These are phyloP conservation scores for Chrysoporthe austroafricana DNA, from an alignment of 2,329 filamentous ascomycete genomes.

Conservation along the genomic window DNA sequence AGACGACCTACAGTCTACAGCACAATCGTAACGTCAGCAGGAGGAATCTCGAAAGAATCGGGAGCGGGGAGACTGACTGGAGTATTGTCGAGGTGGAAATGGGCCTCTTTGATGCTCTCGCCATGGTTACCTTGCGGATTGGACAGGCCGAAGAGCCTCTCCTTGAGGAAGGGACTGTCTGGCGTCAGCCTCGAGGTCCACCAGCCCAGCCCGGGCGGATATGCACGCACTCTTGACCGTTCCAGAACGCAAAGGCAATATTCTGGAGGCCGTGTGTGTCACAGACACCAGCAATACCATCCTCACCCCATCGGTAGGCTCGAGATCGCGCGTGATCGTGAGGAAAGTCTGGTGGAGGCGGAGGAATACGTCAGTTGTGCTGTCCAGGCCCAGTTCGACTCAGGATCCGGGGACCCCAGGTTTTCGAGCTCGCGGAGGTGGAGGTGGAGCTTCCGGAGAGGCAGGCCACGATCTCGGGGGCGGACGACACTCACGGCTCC, in stretches of 20 bases:
- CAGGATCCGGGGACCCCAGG: constrained; percentile 22
- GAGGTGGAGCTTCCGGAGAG: constrained; percentile 20
- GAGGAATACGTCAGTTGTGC: constrained; percentile 25
- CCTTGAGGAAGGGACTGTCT: constrained; percentile 84
- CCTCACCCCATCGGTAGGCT: constrained; percentile 93
- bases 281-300: constrained; percentile 92
- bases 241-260: constrained; percentile 96
- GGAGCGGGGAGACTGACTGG: constrained; percentile 53
- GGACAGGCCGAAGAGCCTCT: constrained; percentile 90
- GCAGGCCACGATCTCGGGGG: constrained; percentile 12
- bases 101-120: constrained; percentile 94
- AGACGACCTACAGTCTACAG: constrained; percentile 48
- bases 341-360: constrained; percentile 73
- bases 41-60: constrained; percentile 12
- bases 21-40: constrained; percentile 34
- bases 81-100: constrained; percentile 96
- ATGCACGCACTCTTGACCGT: constrained; percentile 80
- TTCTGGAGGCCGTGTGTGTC: constrained; percentile 91
- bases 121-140: constrained; percentile 98
- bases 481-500: constrained; percentile 75
- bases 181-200: constrained; percentile 42
- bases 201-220: constrained; percentile 22
- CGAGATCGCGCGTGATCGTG: constrained; percentile 90
- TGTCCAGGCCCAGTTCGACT: constrained; percentile 34
- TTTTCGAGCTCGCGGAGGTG: constrained; percentile 27